Evolutionary conservation across 805 yeast genomes (phyloP).

Genomic region (Diddensiella caesifluorescens): DNA sequence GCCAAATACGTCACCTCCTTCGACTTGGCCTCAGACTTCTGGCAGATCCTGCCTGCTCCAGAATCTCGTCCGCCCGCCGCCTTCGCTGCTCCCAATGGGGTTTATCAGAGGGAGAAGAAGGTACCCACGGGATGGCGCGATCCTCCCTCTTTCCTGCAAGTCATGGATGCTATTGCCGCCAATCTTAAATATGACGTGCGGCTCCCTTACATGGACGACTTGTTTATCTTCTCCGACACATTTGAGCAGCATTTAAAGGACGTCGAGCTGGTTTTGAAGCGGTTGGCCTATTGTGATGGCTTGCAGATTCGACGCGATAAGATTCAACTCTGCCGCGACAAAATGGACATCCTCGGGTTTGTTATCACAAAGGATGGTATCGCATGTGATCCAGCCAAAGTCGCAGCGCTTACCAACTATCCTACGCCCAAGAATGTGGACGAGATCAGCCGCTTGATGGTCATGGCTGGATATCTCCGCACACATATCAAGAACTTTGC

Average conservation of each 20-base stretch:
- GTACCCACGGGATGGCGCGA: constrained; percentile 29
- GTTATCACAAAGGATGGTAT: background rate
- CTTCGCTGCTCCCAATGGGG: constrained; percentile 22
- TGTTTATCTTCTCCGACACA: background rate
- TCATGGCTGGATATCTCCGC: background rate
- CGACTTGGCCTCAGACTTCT: background rate
- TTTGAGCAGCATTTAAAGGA: background rate
- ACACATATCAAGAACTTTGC: background rate
- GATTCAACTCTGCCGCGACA: background rate
- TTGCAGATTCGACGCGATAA: background rate
- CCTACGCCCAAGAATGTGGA: background rate
- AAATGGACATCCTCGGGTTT: background rate
- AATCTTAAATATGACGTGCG: background rate
- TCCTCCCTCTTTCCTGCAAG: constrained; percentile 29
- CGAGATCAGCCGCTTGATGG: background rate
- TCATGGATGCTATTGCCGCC: constrained; percentile 4
- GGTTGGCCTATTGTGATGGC: background rate
- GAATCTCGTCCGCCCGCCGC: constrained; percentile 1
- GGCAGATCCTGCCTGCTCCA: background rate
- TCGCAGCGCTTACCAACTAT: background rate
- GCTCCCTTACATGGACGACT: background rate
- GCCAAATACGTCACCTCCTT: background rate
- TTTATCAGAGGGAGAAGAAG: constrained; percentile 24
- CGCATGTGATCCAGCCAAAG: background rate
- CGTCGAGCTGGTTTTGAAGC: background rate